Percentiles rank a stretch among this genome's conserved stretches.
Conservation (phyloP, 116 monocot species). For the Cymodocea nodosa region DNA sequence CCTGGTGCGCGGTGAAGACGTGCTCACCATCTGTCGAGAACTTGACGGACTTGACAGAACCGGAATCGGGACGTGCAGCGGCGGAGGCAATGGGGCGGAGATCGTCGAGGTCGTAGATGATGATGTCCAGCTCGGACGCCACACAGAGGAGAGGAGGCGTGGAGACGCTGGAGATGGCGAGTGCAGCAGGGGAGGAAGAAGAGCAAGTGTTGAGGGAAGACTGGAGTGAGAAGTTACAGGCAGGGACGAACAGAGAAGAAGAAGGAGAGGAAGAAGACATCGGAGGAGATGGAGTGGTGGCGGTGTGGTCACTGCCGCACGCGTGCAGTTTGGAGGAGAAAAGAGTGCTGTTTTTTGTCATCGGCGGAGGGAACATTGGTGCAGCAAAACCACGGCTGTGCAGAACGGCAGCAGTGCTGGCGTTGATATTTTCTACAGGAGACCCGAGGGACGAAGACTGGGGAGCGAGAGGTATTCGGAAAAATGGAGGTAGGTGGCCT, state of each 20-base stretch:
- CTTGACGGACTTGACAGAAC: slow-evolving; percentile 3
- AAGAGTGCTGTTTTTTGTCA: not conserved
- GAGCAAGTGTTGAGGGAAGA: not conserved
- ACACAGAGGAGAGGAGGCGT: not conserved
- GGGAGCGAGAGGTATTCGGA: too few species aligned
- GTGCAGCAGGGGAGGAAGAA: slow-evolving; percentile 1
- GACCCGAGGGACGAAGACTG: too few species aligned
- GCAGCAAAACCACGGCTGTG: not conserved
- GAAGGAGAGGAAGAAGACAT: not conserved
- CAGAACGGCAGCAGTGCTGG: not conserved
- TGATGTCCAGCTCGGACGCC: not conserved
- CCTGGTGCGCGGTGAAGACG: slow-evolving; percentile 10
- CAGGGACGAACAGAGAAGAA: not conserved
- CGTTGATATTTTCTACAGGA: too few species aligned
- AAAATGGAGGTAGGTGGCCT: too few species aligned
- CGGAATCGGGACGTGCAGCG: not conserved
- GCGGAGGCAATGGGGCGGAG: not conserved
- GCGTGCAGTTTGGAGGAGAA: not conserved
- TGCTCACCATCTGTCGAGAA: slow-evolving; percentile 2
- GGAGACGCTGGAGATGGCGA: not conserved
- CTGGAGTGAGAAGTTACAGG: slow-evolving; percentile 2
- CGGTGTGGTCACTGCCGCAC: not conserved
- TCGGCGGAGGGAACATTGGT: not conserved
- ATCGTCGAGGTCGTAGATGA: not conserved
- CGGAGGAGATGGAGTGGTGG: not conserved